Evolutionary conservation across 1,139 yeast genomes (phyloP).

Genomic region (Geotrichum reessii): DNA sequence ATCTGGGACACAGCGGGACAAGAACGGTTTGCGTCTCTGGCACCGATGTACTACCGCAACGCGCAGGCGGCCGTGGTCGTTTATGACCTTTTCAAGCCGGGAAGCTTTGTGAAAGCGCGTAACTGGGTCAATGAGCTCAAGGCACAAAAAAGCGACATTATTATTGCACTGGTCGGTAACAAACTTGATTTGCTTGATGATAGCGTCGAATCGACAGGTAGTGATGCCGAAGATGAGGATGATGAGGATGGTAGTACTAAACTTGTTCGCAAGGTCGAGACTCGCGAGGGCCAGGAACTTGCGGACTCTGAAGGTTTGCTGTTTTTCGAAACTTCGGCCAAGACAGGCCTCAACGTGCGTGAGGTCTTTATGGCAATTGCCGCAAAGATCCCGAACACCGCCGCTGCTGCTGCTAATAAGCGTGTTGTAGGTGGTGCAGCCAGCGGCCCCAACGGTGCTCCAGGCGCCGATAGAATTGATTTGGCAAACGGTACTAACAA

Average conservation of each 20-base stretch:
- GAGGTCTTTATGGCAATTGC: slow-evolving; percentile 92
- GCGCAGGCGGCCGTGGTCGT: slow-evolving; percentile 98
- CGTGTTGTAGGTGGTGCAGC: slow-evolving; percentile 4
- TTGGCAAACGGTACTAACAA: slow-evolving; percentile 8
- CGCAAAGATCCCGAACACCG: slow-evolving; percentile 59
- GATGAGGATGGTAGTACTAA: slow-evolving; percentile 26
- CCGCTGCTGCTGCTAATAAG: slow-evolving; percentile 21
- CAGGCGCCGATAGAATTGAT: slow-evolving; percentile 15
- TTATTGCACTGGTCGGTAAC: slow-evolving; percentile 92
- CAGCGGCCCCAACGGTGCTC: slow-evolving; percentile 7
- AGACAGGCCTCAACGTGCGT: slow-evolving; percentile 83
- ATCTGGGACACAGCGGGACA: slow-evolving; percentile 97
- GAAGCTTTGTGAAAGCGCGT: slow-evolving; percentile 96
- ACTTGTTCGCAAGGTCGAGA: slow-evolving; percentile 60
- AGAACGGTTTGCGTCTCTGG: slow-evolving; percentile 91
- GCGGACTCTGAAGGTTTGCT: slow-evolving; percentile 81
- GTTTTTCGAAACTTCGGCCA: slow-evolving; percentile 94
- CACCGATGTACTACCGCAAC: slow-evolving; percentile 96
- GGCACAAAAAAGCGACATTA: slow-evolving; percentile 83
- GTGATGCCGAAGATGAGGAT: slow-evolving; percentile 32
- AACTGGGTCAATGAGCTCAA: slow-evolving; percentile 97
- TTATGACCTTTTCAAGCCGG: slow-evolving; percentile 92
- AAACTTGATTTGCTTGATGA: slow-evolving; percentile 58
- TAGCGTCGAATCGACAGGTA: slow-evolving; percentile 22
- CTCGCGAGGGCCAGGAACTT: slow-evolving; percentile 76